Percentiles rank a stretch among this genome's conserved stretches.
Evolutionary conservation across 495 filamentous ascomycete genomes (phyloP).

Genomic region (Friedmanniomyces endolithicus): DNA sequence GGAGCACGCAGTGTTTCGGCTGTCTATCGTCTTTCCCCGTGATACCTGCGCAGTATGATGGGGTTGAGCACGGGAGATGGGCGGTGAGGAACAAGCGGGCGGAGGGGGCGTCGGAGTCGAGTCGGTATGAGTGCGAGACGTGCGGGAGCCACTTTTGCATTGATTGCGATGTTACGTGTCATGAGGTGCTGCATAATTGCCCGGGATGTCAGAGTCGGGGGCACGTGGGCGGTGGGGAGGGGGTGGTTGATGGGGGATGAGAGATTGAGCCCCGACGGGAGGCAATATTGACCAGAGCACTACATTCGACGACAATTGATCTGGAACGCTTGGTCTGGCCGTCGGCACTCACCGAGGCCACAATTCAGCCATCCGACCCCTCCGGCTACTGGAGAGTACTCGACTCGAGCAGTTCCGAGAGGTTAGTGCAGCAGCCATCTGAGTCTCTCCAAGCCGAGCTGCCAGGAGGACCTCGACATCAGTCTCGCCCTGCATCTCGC

Average conservation of each 20-base stretch:
- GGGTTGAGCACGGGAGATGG: constrained; percentile 7
- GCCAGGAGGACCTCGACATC: no score
- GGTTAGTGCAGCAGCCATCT: no score
- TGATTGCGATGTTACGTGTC: constrained; percentile 89
- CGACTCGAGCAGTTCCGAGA: no score
- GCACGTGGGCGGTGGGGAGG: constrained; percentile 2
- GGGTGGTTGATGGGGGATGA: neutral
- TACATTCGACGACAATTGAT: no score
- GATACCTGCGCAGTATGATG: constrained; percentile 26
- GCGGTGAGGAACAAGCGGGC: constrained; percentile 26
- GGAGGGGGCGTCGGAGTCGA: constrained; percentile 69
- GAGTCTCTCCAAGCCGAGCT: no score
- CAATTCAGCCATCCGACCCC: no score
- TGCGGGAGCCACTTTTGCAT: constrained; percentile 90
- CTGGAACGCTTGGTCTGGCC: no score
- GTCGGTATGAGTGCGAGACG: constrained; percentile 72
- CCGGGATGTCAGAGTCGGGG: constrained; percentile 71
- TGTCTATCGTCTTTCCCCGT: constrained; percentile 43
- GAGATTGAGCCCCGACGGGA: neutral
- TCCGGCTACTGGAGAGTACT: no score
- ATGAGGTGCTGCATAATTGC: constrained; percentile 90
- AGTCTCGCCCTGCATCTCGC: no score
- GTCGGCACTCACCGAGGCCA: no score
- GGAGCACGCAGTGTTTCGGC: constrained; percentile 39
- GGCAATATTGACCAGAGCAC: no score